Percentiles rank a stretch among this genome's conserved stretches.
Evolutionary conservation across 2,329 filamentous ascomycete genomes (phyloP).

Genomic region (Penicillium sp.): DNA sequence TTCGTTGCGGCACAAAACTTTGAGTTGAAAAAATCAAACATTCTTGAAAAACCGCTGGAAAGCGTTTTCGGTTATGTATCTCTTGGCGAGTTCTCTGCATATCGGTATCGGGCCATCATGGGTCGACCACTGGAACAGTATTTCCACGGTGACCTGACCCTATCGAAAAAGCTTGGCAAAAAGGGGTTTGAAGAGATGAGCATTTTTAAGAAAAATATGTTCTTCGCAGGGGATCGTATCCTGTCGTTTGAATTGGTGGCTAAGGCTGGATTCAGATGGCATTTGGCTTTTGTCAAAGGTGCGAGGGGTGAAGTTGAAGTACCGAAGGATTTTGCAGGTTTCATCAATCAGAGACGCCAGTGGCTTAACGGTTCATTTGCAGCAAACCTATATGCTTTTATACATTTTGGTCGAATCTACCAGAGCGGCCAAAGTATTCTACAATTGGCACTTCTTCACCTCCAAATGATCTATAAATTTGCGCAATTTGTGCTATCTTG

Average conservation of each 20-base stretch:
- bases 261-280: constrained; percentile 1
- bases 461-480: constrained; percentile 4
- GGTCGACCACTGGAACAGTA: constrained; percentile 2
- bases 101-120: constrained; percentile 1
- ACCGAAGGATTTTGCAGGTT: not conserved
- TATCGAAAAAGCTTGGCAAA: not conserved
- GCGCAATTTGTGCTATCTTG: not conserved
- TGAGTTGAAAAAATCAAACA: constrained; percentile 1
- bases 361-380: constrained; percentile 2
- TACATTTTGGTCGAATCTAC: constrained; percentile 1
- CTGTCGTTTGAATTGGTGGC: constrained; percentile 3
- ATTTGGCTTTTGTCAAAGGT: not conserved
- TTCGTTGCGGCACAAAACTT: constrained; percentile 2
- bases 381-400: constrained; percentile 1
- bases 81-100: not conserved
- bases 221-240: constrained; percentile 2
- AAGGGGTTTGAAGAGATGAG: constrained; percentile 2
- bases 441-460: not conserved
- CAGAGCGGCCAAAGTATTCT: not conserved
- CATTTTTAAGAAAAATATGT: constrained; percentile 7
- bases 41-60: constrained; percentile 1
- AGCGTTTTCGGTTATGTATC: not conserved
- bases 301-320: not conserved
- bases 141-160: not conserved
- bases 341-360: not conserved